Evolutionary conservation across 768 basidiomycete genomes (phyloP).

Genomic region (Fomitopsis serialis): DNA sequence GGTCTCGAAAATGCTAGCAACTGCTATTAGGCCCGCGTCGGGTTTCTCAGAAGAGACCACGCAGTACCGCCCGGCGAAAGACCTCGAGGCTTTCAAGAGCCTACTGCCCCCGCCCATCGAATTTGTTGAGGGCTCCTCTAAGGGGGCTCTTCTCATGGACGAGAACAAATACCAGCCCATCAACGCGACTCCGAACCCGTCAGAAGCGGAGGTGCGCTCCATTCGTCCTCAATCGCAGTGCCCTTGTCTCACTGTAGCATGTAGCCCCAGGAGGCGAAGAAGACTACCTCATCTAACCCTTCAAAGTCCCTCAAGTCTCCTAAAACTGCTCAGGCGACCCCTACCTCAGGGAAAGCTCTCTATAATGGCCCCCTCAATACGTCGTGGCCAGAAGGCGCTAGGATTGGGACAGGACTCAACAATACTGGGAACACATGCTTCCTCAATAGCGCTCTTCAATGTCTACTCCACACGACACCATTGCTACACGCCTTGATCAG

Average conservation of each 20-base stretch:
- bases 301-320: conserved; percentile 23
- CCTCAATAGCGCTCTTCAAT: conserved; percentile 91
- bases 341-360: conserved; percentile 34
- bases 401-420: conserved; percentile 58
- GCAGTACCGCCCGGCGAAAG: conserved; percentile 62
- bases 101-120: conserved; percentile 79
- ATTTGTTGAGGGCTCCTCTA: conserved; percentile 81
- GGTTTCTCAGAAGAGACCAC: conserved; percentile 46
- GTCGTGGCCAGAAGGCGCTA: conserved; percentile 50
- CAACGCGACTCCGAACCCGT: conserved; percentile 51
- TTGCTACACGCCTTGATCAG: conserved; percentile 56
- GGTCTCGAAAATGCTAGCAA: conserved; percentile 53
- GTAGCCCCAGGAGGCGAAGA: conserved; percentile 6
- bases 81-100: conserved; percentile 70
- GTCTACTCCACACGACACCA: conserved; percentile 88
- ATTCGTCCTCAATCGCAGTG: background rate
- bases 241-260: background rate
- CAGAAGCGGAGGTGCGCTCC: conserved; percentile 33
- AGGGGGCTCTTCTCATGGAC: conserved; percentile 62
- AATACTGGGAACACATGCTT: conserved; percentile 96
- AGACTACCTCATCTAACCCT: conserved; percentile 11
- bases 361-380: conserved; percentile 52
- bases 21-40: conserved; percentile 50
- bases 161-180: conserved; percentile 81
- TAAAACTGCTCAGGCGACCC: conserved; percentile 4